A percentile compares a stretch with the other conserved stretches of the same genome.
Evolutionary conservation across 2,329 filamentous ascomycete genomes (phyloP).

Genomic region (Sporothrix pallida): DNA sequence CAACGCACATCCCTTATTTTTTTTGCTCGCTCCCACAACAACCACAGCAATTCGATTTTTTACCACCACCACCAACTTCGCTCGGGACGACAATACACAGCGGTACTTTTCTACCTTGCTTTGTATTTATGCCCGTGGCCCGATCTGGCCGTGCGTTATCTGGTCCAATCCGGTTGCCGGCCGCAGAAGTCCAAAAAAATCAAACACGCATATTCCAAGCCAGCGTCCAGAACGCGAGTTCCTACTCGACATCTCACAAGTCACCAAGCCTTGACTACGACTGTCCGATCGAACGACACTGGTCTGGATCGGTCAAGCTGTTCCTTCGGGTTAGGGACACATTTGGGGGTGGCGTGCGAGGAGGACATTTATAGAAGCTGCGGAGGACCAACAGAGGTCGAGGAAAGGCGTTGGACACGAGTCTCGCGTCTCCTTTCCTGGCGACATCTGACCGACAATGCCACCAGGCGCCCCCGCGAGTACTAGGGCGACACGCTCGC

Average conservation of each 20-base stretch:
- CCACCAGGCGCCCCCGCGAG: slow-evolving; percentile 50
- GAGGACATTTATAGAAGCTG: not conserved
- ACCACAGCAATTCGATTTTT: not conserved
- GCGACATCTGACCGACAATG: slow-evolving; percentile 34
- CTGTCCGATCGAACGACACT: not conserved
- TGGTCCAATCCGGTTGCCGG: not conserved
- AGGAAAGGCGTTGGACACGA: slow-evolving; percentile 13
- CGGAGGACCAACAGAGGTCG: not conserved
- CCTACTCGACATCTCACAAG: not conserved
- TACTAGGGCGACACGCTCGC: slow-evolving; percentile 60
- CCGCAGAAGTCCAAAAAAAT: not conserved
- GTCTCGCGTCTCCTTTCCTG: not conserved
- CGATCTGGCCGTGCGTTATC: not conserved
- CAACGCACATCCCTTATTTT: slow-evolving; percentile 4
- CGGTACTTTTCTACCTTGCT: not conserved
- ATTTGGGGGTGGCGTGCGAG: slow-evolving; percentile 23
- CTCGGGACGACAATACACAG: not conserved
- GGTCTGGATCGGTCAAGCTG: not conserved
- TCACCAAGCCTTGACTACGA: not conserved
- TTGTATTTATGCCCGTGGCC: not conserved
- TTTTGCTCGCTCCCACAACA: slow-evolving; percentile 2
- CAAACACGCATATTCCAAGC: slow-evolving; percentile 25
- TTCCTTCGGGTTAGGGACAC: not conserved
- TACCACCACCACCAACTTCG: not conserved
- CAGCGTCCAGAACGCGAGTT: not conserved